These are phyloP conservation scores for Fusarium sp. DNA, from an alignment of 2,329 filamentous ascomycete species.

Conservation along the genomic window DNA sequence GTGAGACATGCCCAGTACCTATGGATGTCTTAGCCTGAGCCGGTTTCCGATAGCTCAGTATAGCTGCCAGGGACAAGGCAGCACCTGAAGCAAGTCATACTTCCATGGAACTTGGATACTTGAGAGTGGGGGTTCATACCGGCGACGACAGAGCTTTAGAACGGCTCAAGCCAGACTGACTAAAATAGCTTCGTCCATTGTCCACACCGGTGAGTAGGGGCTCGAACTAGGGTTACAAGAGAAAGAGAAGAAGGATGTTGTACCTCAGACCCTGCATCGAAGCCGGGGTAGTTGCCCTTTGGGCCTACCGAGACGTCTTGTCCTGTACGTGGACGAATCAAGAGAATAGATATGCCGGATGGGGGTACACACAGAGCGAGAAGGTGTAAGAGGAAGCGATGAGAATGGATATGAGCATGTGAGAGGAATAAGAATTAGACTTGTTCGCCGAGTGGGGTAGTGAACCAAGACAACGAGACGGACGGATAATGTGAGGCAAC, in stretches of 20 bases:
- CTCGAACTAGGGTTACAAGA: slow-evolving; percentile 21
- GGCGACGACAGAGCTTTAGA: neutral
- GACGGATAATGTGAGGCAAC: slow-evolving; percentile 20
- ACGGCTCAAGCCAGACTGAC: slow-evolving; percentile 23
- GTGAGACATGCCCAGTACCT: neutral
- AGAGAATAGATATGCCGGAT: slow-evolving; percentile 10
- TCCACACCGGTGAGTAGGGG: slow-evolving; percentile 41
- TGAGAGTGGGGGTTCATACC: slow-evolving; percentile 29
- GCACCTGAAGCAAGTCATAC: slow-evolving; percentile 17
- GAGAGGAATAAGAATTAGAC: slow-evolving; percentile 14
- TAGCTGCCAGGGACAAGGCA: slow-evolving; percentile 31
- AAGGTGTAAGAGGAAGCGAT: slow-evolving; percentile 30
- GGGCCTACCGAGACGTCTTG: slow-evolving; percentile 11
- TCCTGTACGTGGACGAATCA: slow-evolving; percentile 39
- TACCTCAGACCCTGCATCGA: slow-evolving; percentile 17
- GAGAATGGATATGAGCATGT: slow-evolving; percentile 20
- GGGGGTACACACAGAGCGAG: slow-evolving; percentile 25
- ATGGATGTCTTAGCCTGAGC: neutral
- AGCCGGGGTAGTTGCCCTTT: slow-evolving; percentile 21
- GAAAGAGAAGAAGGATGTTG: slow-evolving; percentile 4
- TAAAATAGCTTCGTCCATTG: slow-evolving; percentile 18
- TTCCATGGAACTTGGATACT: slow-evolving; percentile 11
- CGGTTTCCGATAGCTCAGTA: slow-evolving; percentile 5
- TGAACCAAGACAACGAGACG: slow-evolving; percentile 10
- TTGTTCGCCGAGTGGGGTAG: slow-evolving; percentile 24